Conservation (phyloP, 2,329 filamentous ascomycete genomes). For the Apiospora hydei region DNA sequence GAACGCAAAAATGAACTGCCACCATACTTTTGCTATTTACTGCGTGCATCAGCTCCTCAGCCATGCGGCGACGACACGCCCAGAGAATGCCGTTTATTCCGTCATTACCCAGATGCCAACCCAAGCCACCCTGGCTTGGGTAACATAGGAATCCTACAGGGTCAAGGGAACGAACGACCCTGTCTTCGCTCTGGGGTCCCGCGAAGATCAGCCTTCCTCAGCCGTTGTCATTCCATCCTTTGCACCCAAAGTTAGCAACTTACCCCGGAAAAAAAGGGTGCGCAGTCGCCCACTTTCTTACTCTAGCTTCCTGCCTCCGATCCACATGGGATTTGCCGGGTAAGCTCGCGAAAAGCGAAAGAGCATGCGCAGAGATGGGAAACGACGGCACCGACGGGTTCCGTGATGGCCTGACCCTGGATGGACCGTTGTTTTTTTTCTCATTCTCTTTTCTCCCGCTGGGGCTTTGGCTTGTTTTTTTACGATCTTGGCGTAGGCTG, state of each 20-base stretch:
- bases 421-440: not conserved
- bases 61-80: not conserved
- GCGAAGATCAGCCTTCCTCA: not conserved
- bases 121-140: not conserved
- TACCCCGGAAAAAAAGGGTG: not conserved
- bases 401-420: not conserved
- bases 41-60: not conserved
- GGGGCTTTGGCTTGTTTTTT: not conserved
- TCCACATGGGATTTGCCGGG: not conserved
- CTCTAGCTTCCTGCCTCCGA: not conserved
- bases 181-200: constrained; percentile 2
- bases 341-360: too few relatives aligned
- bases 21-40: not conserved
- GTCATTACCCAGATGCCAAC: not conserved
- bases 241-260: not conserved
- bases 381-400: not conserved
- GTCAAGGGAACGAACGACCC: not conserved
- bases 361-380: not conserved
- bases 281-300: not conserved
- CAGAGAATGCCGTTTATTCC: not conserved
- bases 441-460: not conserved
- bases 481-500: constrained; percentile 17
- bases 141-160: not conserved
- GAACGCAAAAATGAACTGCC: not conserved
- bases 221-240: constrained; percentile 3